Base-by-base conservation (phyloP, 805 yeast genomes). In the Saccharomycopsis guyanensis region DNA sequence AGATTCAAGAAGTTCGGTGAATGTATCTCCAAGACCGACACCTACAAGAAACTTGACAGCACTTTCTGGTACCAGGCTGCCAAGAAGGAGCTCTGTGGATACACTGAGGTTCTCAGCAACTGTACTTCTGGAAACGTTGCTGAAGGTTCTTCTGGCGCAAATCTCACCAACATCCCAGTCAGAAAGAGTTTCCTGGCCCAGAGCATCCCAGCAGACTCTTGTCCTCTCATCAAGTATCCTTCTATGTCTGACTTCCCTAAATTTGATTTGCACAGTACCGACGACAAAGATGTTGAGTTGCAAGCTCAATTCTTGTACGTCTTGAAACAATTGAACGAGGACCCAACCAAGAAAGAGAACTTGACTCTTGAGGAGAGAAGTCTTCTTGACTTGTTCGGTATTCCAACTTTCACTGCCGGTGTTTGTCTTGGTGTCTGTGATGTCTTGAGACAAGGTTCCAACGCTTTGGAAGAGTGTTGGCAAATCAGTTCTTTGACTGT, bases 41-140 rank as follows among this genome's bases (percentile, higher is more conserved):
- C 31, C 13, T 49, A 33, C 25, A 22, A 42, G 32, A 13, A 31
- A 12, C 42, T 49, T 15, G 46, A 49, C 38, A 7, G 32, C 8
- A 33, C 49, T 2, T 49, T 49, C 43, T 49, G 52, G 52, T 49
- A 45, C 37, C 52, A 49, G 25, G 52, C 52, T 13, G 50, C 50
- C 12, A 41, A 40, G 19, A 40, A 49, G 15, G 50, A 45, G 25
- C 40, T 49, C 12, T 49, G 52, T 46, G 52, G 52, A 5, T 45
- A 41, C n/a, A 40, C 47, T 16, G 46, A 35, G 41, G 29, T n/a
- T 18, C 15, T 33, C 37, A 5, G 10, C 37, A 15, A 15, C 19
- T 33, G 20, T 4, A 33, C 32, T 18, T 16, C 15, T 20, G 19
- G 31, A 15, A 41, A 39, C 37, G 31, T 33, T n/a, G 36, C 35